Base-by-base conservation (phyloP, 2,329 filamentous ascomycete species). In the Alternaria triticimaculans region DNA sequence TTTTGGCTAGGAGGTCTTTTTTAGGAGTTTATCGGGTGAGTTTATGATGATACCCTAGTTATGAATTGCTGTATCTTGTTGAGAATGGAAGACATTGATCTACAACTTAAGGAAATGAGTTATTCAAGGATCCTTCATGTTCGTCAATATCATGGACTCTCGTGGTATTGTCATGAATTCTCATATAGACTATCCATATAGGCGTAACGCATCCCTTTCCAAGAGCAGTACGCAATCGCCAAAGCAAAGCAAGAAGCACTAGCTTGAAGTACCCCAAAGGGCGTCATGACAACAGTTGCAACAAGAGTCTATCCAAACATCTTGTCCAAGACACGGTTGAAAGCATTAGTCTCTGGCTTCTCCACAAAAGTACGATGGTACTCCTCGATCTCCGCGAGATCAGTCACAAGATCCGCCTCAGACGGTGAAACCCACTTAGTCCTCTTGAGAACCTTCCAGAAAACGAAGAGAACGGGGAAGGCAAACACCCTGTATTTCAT, bases 371-470 rank as follows among this genome's bases (percentile, higher is more conserved):
- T 88, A 41, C 83, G 82, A 58, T 88, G 87, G 70, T 93, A 92
- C 64, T 90, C 88, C 50, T 91, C 90, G 65, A 93, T 87, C 66
- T 88, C 88, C 1, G 87, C 87, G 15, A 91, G 73, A 65, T 90
- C 89, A 55, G 86, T 85, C 12, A 84, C 76, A 25, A 93, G 78
- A 75, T 93, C 90, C 1, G 89, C 86, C 56, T 92, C 87, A 14
- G 85, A 79, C 0, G 88, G 83, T 61, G 82, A 84, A 55, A 84
- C 75, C 62, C 87, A 84, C 57, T 84, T 87, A 0, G 90, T 92
- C 74, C 84, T 86, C 77, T 91, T 89, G 61, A 89, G 69, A 7
- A 92, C 28, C 78, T 95, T 96, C 89, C 91, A 95, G 6, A 87
- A 87, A 4, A 90, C 45, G 75, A 87, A 94, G 3, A 95, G 80